These are phyloP conservation scores for Oxytropis ochrocephala DNA, from an alignment of 306 rosid species.

Conservation along the genomic window DNA sequence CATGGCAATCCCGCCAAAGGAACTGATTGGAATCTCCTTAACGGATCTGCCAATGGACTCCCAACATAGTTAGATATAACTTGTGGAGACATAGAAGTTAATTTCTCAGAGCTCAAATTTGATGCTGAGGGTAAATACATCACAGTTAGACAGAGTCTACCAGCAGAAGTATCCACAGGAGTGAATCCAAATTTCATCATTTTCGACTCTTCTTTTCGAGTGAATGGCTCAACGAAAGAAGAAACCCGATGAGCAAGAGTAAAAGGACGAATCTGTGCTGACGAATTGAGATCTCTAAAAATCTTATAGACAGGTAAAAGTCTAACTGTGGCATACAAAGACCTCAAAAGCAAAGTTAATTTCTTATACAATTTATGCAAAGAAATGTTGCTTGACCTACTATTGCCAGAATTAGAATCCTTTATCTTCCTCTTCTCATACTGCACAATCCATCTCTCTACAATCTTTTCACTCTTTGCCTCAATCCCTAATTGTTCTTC, in stretches of 20 bases:
- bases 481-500: conserved; percentile 46
- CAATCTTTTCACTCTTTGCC: conserved; percentile 52
- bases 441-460: conserved; percentile 83
- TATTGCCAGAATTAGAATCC: conserved; percentile 44
- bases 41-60: conserved; percentile 70
- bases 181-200: conserved; percentile 70
- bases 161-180: conserved; percentile 74
- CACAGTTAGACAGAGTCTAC: conserved; percentile 68
- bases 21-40: conserved; percentile 52
- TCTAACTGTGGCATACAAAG: conserved; percentile 66
- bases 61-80: conserved; percentile 79
- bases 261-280: conserved; percentile 49
- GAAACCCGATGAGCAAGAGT: conserved; percentile 64
- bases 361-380: conserved; percentile 58
- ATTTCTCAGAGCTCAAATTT: conserved; percentile 50
- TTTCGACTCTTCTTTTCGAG: conserved; percentile 56
- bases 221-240: conserved; percentile 63
- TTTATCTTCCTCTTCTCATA: conserved; percentile 53
- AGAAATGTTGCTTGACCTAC: conserved; percentile 49
- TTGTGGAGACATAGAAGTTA: conserved; percentile 64
- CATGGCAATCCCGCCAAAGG: conserved; percentile 42
- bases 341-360: conserved; percentile 63
- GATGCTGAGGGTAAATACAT: conserved; percentile 49
- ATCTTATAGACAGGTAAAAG: conserved; percentile 70
- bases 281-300: conserved; percentile 58